These are phyloP conservation scores for Xerocomus amazonicus DNA, from an alignment of 1,284 basidiomycete species.

Conservation along the genomic window DNA sequence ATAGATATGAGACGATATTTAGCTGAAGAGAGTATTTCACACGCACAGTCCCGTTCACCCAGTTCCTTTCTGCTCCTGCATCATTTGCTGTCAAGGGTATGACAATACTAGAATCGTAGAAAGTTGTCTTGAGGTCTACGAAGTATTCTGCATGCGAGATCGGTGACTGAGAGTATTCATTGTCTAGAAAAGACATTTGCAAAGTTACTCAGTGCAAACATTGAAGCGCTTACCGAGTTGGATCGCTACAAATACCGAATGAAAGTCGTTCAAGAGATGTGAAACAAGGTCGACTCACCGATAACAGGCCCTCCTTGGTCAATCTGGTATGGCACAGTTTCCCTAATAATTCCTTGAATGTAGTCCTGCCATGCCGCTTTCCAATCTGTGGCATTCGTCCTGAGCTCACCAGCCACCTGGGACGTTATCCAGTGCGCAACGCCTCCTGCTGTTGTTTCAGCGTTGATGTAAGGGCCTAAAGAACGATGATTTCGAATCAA, in stretches of 20 bases:
- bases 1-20: constrained; percentile 6
- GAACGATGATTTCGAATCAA: constrained; percentile 16
- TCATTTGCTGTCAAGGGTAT: constrained; percentile 76
- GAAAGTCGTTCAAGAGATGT: constrained; percentile 1
- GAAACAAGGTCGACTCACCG: constrained; percentile 38
- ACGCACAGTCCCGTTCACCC: constrained; percentile 60
- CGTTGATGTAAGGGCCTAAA: constrained; percentile 64
- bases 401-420: constrained; percentile 59
- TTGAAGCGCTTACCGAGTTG: constrained; percentile 54
- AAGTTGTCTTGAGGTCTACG: constrained; percentile 54
- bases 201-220: neutral
- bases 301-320: constrained; percentile 70
- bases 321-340: constrained; percentile 65
- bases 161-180: constrained; percentile 64
- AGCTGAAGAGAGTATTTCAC: neutral
- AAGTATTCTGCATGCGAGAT: constrained; percentile 59
- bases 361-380: constrained; percentile 68
- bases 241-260: constrained; percentile 42
- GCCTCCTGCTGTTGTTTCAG: constrained; percentile 78
- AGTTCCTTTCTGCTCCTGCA: constrained; percentile 54
- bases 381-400: constrained; percentile 66
- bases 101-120: constrained; percentile 54
- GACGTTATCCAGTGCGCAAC: constrained; percentile 76
- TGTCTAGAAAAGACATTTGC: constrained; percentile 46
- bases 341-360: constrained; percentile 61